Percentiles rank a stretch among this genome's conserved stretches.
These are phyloP conservation scores for Canna indica DNA, from an alignment of 176 grass and related monocot genomes.

Conservation along the genomic window DNA sequence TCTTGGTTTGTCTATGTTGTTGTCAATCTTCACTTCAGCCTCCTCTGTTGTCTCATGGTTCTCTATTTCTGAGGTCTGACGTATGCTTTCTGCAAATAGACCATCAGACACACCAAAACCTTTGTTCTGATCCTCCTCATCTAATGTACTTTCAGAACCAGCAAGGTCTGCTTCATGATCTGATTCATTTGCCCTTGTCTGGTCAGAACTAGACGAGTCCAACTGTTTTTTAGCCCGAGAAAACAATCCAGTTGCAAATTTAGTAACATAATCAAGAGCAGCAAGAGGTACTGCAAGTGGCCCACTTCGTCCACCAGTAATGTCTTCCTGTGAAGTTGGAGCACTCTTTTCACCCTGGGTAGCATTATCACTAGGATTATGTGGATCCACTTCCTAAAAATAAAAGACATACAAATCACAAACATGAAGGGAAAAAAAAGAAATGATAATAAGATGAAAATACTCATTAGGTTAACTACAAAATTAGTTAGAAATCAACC, in stretches of 20 bases:
- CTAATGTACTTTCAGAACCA: slow-evolving; percentile 38
- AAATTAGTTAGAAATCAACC: slow-evolving; percentile 30
- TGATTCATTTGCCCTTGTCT: slow-evolving; percentile 40
- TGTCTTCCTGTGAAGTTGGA: slow-evolving; percentile 36
- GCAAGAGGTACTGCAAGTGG: slow-evolving; percentile 54
- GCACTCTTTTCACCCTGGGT: slow-evolving; percentile 36
- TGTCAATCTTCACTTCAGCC: slow-evolving; percentile 23
- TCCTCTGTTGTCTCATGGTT: slow-evolving; percentile 19
- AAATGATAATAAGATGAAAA: slow-evolving; percentile 1
- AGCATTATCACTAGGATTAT: slow-evolving; percentile 20
- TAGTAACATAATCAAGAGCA: slow-evolving; percentile 65
- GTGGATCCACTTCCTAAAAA: slow-evolving; percentile 29
- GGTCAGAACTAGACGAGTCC: slow-evolving; percentile 45
- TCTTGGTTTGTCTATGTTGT: slow-evolving; percentile 11
- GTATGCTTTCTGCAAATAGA: background rate
- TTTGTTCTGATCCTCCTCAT: slow-evolving; percentile 14
- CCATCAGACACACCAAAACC: slow-evolving; percentile 46
- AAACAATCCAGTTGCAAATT: slow-evolving; percentile 62
- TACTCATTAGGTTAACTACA: background rate
- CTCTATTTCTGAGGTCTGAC: slow-evolving; percentile 5
- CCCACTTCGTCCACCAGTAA: slow-evolving; percentile 34
- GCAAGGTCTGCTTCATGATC: slow-evolving; percentile 36
- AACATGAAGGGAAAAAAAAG: slow-evolving; percentile 2
- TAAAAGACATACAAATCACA: slow-evolving; percentile 12
- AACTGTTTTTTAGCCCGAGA: slow-evolving; percentile 64